Percentiles rank a stretch among this genome's conserved stretches.
These are phyloP conservation scores for Tuber calosporum DNA, from an alignment of 495 filamentous ascomycete genomes.

Conservation along the genomic window DNA sequence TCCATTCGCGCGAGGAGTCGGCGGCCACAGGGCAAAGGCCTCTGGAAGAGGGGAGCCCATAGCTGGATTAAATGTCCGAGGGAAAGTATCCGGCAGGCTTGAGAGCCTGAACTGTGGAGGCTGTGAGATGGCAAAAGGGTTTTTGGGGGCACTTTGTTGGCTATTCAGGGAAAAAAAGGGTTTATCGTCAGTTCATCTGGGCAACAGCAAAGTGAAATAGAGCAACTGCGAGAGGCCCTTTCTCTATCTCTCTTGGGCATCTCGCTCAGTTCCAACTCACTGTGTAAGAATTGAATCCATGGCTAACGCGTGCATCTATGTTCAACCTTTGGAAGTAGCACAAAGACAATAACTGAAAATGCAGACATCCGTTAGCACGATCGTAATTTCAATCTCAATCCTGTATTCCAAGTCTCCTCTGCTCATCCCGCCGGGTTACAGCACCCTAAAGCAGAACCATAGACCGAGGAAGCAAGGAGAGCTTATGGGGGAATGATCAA, in stretches of 20 bases:
- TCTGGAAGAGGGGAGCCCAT: slow-evolving; percentile 37
- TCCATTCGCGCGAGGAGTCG: slow-evolving; percentile 35
- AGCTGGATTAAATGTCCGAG: slow-evolving; percentile 33
- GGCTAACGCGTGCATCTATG: slow-evolving; percentile 34
- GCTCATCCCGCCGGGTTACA: slow-evolving; percentile 21
- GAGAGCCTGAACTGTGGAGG: slow-evolving; percentile 31
- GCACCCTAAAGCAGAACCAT: slow-evolving; percentile 34
- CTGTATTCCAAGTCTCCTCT: slow-evolving; percentile 32
- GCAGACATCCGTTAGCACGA: slow-evolving; percentile 38
- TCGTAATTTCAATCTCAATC: slow-evolving; percentile 31
- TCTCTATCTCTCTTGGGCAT: background rate
- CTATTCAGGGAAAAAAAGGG: slow-evolving; percentile 20
- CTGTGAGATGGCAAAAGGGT: slow-evolving; percentile 27
- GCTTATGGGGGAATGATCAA: background rate
- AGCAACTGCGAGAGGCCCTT: slow-evolving; percentile 1
- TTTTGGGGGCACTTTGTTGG: slow-evolving; percentile 34
- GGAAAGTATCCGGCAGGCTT: slow-evolving; percentile 34
- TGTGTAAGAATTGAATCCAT: slow-evolving; percentile 39
- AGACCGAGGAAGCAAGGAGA: slow-evolving; percentile 37
- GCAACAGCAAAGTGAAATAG: slow-evolving; percentile 17
- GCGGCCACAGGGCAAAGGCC: slow-evolving; percentile 37
- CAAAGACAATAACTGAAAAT: slow-evolving; percentile 38
- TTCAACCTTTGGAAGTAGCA: slow-evolving; percentile 29
- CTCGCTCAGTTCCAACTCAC: slow-evolving; percentile 20
- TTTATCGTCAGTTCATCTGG: slow-evolving; percentile 37